phyloP scores from a whole-genome alignment of 1,284 basidiomycete genomes.

The Polyporus tsugae region DNA sequence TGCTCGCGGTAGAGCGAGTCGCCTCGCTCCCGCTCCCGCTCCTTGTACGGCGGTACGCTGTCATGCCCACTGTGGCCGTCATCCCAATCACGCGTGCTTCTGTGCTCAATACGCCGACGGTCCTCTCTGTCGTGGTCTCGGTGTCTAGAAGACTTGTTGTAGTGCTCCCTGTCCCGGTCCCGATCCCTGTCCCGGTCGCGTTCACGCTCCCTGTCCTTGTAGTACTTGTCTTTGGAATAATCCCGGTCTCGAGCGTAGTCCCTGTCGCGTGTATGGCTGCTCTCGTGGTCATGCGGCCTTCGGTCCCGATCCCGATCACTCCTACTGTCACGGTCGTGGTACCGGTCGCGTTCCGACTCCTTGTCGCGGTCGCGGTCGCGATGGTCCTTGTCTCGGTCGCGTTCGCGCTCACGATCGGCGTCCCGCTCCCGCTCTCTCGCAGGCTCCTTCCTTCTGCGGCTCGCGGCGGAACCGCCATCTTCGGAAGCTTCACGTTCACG shows the following conservation, averaged over 20 bases:
- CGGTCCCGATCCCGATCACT: slow-evolving; percentile 36
- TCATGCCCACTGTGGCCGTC: slow-evolving; percentile 46
- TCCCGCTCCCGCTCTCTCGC: slow-evolving; percentile 59
- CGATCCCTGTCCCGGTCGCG: slow-evolving; percentile 53
- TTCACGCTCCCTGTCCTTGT: slow-evolving; percentile 46
- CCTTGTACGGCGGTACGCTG: slow-evolving; percentile 37
- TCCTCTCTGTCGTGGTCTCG: slow-evolving; percentile 59
- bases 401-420: slow-evolving; percentile 50
- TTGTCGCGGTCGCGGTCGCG: slow-evolving; percentile 42
- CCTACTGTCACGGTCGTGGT: slow-evolving; percentile 49
- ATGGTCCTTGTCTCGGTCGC: slow-evolving; percentile 49
- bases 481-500: slow-evolving; percentile 78
- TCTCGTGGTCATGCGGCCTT: slow-evolving; percentile 40
- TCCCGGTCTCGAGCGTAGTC: slow-evolving; percentile 44
- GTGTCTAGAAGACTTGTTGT: slow-evolving; percentile 49
- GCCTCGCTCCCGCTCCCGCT: slow-evolving; percentile 61
- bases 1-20: slow-evolving; percentile 55
- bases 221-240: slow-evolving; percentile 46
- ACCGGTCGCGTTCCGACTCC: slow-evolving; percentile 52
- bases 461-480: slow-evolving; percentile 79
- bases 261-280: slow-evolving; percentile 31
- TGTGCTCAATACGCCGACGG: slow-evolving; percentile 40
- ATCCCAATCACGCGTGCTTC: slow-evolving; percentile 48
- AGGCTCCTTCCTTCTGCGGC: slow-evolving; percentile 79
- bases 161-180: slow-evolving; percentile 43